phyloP scores from a whole-genome alignment of 2,329 filamentous ascomycete genomes.

The Neonectria faginata region DNA sequence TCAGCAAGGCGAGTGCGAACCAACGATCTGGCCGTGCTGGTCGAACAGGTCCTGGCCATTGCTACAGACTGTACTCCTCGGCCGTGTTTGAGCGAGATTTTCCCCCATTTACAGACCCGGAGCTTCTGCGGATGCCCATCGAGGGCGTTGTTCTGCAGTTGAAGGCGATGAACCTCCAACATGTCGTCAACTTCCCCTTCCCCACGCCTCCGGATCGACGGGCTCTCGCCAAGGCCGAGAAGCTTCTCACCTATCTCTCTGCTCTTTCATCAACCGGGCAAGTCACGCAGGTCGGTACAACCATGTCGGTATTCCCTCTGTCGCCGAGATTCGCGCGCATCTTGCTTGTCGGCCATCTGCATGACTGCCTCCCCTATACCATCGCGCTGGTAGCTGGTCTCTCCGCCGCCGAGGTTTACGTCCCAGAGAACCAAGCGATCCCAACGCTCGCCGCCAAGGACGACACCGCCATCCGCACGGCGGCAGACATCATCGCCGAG shows the following conservation, averaged over 20 bases:
- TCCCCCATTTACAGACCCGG: conserved; percentile 84
- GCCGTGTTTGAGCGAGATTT: conserved; percentile 95
- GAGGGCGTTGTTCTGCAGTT: conserved; percentile 93
- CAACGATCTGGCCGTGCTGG: conserved; percentile 95
- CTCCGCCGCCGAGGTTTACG: conserved; percentile 88
- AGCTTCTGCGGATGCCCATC: conserved; percentile 90
- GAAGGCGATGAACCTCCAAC: conserved; percentile 92
- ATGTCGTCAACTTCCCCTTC: conserved; percentile 95
- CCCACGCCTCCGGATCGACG: conserved; percentile 86
- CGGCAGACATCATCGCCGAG: conserved; percentile 78
- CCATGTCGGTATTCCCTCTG: conserved; percentile 89
- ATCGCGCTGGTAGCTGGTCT: conserved; percentile 90
- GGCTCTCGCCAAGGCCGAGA: conserved; percentile 85
- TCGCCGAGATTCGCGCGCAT: conserved; percentile 93
- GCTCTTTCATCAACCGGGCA: conserved; percentile 79
- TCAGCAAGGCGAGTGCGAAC: conserved; percentile 95
- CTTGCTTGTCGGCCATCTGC: conserved; percentile 85
- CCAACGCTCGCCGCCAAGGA: conserved; percentile 64
- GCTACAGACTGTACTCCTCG: conserved; percentile 93
- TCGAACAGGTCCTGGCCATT: conserved; percentile 94
- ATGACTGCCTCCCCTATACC: conserved; percentile 85
- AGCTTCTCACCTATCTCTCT: conserved; percentile 84
- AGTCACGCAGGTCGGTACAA: conserved; percentile 82
- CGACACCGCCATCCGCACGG: conserved; percentile 65
- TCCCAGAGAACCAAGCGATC: conserved; percentile 83